Evolutionary conservation across 176 grass and related monocot genomes (phyloP).

Genomic region (Aegilops longissima): DNA sequence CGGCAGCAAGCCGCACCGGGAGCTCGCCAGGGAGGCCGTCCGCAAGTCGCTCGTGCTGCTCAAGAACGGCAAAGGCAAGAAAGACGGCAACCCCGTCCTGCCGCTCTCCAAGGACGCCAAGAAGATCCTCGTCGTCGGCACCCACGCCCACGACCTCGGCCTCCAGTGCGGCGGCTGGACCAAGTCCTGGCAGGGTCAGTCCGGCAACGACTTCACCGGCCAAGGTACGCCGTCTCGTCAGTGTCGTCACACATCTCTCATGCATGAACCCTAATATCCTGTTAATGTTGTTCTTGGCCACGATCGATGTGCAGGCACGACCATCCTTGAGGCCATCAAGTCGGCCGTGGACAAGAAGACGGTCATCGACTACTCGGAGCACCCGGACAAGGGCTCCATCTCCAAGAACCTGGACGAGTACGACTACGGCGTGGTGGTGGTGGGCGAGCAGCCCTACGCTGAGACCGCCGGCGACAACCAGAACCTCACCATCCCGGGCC

Average conservation of each 20-base stretch:
- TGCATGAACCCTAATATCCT: too few relatives aligned
- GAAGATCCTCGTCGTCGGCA: conserved; percentile 72
- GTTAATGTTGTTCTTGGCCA: not conserved
- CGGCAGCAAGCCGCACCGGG: conserved; percentile 61
- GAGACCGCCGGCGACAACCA: conserved; percentile 62
- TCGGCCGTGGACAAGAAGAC: conserved; percentile 47
- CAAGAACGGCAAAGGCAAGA: conserved; percentile 63
- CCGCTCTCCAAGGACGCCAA: conserved; percentile 63
- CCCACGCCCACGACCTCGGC: conserved; percentile 70
- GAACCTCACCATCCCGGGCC: conserved; percentile 56
- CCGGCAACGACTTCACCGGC: conserved; percentile 59
- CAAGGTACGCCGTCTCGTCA: conserved; percentile 27
- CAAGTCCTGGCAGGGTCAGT: conserved; percentile 54
- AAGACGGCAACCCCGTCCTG: conserved; percentile 19
- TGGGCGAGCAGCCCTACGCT: conserved; percentile 61
- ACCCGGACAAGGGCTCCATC: conserved; percentile 42
- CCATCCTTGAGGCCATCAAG: conserved; percentile 64
- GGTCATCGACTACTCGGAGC: conserved; percentile 43
- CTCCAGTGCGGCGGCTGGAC: conserved; percentile 89
- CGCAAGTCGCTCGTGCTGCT: conserved; percentile 82
- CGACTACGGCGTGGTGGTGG: conserved; percentile 58
- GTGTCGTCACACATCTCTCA: not conserved
- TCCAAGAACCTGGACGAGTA: conserved; percentile 32
- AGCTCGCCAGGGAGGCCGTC: conserved; percentile 60
- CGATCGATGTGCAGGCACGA: conserved; percentile 41